Conservation (phyloP, 768 basidiomycete species). For the Ramaria rubella region DNA sequence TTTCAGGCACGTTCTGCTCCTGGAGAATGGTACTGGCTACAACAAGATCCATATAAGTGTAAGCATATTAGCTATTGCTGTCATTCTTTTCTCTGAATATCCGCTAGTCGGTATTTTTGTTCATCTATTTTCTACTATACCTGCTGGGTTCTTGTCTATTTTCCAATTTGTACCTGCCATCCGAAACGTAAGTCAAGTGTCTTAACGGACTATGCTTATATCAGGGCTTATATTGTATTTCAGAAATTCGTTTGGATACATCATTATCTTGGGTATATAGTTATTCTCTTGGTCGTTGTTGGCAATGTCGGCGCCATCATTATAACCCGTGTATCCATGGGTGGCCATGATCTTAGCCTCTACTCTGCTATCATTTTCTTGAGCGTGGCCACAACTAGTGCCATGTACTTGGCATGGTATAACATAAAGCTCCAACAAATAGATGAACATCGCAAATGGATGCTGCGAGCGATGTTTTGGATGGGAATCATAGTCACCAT, state of each 20-base stretch:
- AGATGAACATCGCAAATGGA: constrained; percentile 10
- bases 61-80: not conserved
- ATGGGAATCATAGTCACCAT: constrained; percentile 9
- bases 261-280: not conserved
- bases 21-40: constrained; percentile 9
- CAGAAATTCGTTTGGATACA: not conserved
- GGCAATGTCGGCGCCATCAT: constrained; percentile 1
- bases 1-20: not conserved
- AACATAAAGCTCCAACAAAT: constrained; percentile 8
- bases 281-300: not conserved
- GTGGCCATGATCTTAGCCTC: constrained; percentile 1
- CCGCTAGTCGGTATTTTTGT: constrained; percentile 5
- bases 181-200: not conserved
- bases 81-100: not conserved
- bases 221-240: not conserved
- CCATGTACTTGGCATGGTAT: constrained; percentile 9
- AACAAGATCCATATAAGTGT: constrained; percentile 4
- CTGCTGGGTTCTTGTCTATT: constrained; percentile 3
- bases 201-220: not conserved
- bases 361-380: not conserved
- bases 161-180: constrained; percentile 9
- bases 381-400: not conserved
- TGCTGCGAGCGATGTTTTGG: constrained; percentile 10
- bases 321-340: not conserved
- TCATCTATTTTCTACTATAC: not conserved